These are phyloP conservation scores for Tephrocybe sp. DNA, from an alignment of 768 basidiomycete species.

Conservation along the genomic window DNA sequence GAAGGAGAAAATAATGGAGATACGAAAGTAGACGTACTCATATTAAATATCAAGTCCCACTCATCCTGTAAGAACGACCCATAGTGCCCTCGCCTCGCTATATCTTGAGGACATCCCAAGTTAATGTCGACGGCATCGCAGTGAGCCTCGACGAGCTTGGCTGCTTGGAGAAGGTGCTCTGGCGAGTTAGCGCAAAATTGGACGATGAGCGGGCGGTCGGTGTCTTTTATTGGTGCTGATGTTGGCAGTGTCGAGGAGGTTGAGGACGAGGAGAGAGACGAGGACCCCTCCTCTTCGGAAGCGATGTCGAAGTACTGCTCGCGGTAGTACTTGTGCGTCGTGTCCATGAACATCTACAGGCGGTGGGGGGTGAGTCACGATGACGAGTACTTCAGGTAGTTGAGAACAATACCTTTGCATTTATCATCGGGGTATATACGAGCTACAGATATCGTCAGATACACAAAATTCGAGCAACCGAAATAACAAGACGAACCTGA, in stretches of 20 bases:
- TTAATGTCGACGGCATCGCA: too few relatives aligned
- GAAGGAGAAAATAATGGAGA: background rate
- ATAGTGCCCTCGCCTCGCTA: conserved; percentile 83
- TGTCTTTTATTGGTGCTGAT: conserved; percentile 17
- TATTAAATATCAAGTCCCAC: conserved; percentile 81
- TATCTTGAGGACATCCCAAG: conserved; percentile 95
- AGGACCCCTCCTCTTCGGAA: conserved; percentile 87
- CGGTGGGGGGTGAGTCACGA: background rate
- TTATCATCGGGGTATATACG: conserved; percentile 97
- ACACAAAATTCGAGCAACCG: background rate
- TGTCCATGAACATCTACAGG: background rate
- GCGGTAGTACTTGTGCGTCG: too few relatives aligned
- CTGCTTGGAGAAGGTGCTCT: conserved; percentile 69
- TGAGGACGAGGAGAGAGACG: conserved; percentile 11
- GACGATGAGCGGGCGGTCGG: conserved; percentile 83
- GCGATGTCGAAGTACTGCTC: too few relatives aligned
- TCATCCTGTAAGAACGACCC: conserved; percentile 93
- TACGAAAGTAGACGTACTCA: conserved; percentile 52
- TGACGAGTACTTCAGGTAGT: background rate
- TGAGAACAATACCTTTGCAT: conserved; percentile 64
- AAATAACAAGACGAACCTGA: conserved; percentile 46
- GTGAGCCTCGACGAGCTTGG: too few relatives aligned
- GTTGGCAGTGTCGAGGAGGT: background rate
- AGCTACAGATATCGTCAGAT: conserved; percentile 42
- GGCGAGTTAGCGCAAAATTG: conserved; percentile 96